Evolutionary conservation across 768 basidiomycete genomes (phyloP), one percentile per base, ranked within the genome.

Genomic region (Strobilomyces dryophilus): DNA sequence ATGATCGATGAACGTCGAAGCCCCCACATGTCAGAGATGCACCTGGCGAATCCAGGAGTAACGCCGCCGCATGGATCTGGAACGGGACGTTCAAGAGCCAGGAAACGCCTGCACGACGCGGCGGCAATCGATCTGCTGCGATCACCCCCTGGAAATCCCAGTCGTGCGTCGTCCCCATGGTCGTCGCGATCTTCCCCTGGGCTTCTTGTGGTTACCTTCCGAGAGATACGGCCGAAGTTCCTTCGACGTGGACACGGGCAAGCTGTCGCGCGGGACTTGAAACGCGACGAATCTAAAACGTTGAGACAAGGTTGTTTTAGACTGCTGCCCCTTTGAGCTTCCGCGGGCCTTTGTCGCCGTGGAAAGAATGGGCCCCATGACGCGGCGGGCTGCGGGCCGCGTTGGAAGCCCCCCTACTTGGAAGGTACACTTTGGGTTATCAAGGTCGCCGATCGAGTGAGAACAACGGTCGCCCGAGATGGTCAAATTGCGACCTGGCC

Each of bases 261-360:
- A 9, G 21, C 55, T 62, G 50, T 55, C 53, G 53, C 40, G 21
- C 46, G 43, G 12, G 29, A 24, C 17, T 24, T 40, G 56, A 57
- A 57, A 58, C 49, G 37, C n/a, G 11, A 32, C 31, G 31, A 14
- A 53, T 48, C 56, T 45, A 40, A 40, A 48, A 47, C 39, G 11
- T 20, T 20, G 8, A 39, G 39, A 39, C 32, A 14, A 29, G n/a
- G 41, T 21, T 31, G 15, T 35, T 53, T 47, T 51, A 17, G n/a
- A 32, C 37, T 26, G 29, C 39, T n/a, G 12, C 27, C n/a, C 8
- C 17, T 14, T 34, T n/a, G 29, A 27, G 10, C 29, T 11, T n/a
- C 3, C 27, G 31, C 44, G 37, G 40, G 15, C 49, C 50, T 55
- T 24, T 31, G 34, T 43, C 24, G 21, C 26, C 29, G 43, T 39